Evolutionary conservation across 106 monocot genomes (phyloP), one percentile per base, ranked within the genome.

Genomic region (Acorus gramineus): DNA sequence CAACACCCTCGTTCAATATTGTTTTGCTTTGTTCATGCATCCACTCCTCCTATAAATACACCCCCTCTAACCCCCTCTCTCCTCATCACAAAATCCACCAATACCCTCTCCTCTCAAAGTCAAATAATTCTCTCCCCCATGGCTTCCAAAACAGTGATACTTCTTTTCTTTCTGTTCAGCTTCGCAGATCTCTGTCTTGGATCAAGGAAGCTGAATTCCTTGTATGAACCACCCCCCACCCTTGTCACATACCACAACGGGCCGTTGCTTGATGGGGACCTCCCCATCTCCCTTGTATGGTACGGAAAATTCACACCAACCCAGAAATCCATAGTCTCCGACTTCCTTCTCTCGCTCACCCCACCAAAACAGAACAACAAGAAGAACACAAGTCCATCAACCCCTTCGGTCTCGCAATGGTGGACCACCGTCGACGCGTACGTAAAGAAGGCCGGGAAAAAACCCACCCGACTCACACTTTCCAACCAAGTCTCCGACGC

Each of bases 241-340:
- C 55, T 54, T 2, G 52, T 84, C 11, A 62, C 13, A 8, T 80
- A 77, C 84, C 80, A 84, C 69, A 46, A 69, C 4, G 80, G 73
- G 10, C 55, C 60, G 14, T 44, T 80, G 28, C 76, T 80, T 8
- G 66, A 67, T 42, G 84, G 76, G 3, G 51, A 70, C 60, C 74
- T 80, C 54, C 80, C 77, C 11, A 50, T 77, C 12, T 69, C 79
- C 9, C 51, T 84, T 58, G n/a, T 84, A 8, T 84, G 77, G 84
- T 80, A 84, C 44, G 84, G 84, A 46, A 53, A 47, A 2, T 84
- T 84, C 73, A 73, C 59, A 0, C 60, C 73, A 0, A 14, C 66
- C 45, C 79, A 80, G 63, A 79, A 79, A 12, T 68, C 75, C 66
- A 73, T 79, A 59, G 13, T 79, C 72, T 63, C 67, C 45, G 79